These are phyloP conservation scores for Alternaria postmessia DNA, from an alignment of 2,329 filamentous ascomycete species.

Conservation along the genomic window DNA sequence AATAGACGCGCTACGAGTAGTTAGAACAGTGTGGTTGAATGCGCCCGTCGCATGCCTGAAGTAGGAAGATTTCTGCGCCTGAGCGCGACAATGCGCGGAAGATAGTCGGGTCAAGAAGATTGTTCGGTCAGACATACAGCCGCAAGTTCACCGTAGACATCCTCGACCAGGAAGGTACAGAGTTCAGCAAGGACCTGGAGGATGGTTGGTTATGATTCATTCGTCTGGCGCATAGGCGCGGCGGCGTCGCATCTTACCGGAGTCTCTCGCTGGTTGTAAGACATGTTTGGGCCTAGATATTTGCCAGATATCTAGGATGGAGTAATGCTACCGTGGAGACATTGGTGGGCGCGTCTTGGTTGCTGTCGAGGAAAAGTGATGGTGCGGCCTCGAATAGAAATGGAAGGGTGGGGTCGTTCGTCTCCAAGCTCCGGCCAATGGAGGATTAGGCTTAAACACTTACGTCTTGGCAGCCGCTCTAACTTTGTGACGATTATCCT, in stretches of 20 bases:
- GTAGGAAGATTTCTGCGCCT: background rate
- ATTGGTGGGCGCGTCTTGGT: slow-evolving; percentile 28
- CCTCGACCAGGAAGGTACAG: slow-evolving; percentile 86
- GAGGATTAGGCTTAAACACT: too few species aligned
- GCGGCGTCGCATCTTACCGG: slow-evolving; percentile 38
- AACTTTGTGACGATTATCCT: too few species aligned
- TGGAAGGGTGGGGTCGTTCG: slow-evolving; percentile 10
- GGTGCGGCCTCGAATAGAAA: too few species aligned
- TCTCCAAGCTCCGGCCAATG: slow-evolving; percentile 14
- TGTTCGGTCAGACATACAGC: slow-evolving; percentile 66
- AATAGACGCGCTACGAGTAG: slow-evolving; percentile 77
- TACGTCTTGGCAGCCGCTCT: too few species aligned
- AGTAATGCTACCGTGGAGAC: slow-evolving; percentile 40
- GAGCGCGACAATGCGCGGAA: background rate
- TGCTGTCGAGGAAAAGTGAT: background rate
- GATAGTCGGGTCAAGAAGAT: background rate
- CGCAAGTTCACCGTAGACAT: slow-evolving; percentile 89
- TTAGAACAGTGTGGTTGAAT: slow-evolving; percentile 19
- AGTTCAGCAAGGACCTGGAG: slow-evolving; percentile 83
- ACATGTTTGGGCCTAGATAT: slow-evolving; percentile 47
- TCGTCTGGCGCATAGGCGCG: slow-evolving; percentile 6
- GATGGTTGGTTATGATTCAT: slow-evolving; percentile 52
- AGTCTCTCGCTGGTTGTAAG: slow-evolving; percentile 48
- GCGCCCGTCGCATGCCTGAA: slow-evolving; percentile 17
- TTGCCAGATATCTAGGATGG: slow-evolving; percentile 46